A percentile compares a stretch with the other conserved stretches of the same genome.
Conservation (phyloP, 208 protist species). For the Leishmania turanica region DNA sequence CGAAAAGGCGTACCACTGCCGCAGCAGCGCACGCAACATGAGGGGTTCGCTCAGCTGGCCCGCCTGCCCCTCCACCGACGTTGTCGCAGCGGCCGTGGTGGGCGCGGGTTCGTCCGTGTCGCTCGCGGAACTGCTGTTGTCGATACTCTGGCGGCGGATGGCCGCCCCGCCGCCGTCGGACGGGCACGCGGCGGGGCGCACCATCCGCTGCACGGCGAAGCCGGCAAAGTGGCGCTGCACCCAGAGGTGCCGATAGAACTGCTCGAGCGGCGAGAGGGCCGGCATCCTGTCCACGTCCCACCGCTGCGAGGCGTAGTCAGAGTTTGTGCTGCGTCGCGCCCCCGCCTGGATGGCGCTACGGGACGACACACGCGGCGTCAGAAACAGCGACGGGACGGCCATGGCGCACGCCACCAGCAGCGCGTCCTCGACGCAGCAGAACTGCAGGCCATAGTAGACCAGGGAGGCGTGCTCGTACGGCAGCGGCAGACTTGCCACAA, state of each 20-base stretch:
- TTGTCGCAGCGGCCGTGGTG: background rate
- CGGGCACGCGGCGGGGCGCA: background rate
- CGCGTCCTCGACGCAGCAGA: conserved; percentile 76
- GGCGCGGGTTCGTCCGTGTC: background rate
- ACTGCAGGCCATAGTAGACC: conserved; percentile 67
- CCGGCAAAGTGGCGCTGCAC: conserved; percentile 44
- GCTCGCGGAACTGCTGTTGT: background rate
- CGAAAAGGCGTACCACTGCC: conserved; percentile 63
- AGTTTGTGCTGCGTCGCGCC: conserved; percentile 1
- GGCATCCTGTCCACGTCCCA: conserved; percentile 8
- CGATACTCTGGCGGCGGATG: background rate
- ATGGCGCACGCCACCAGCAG: conserved; percentile 76
- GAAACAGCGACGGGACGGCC: conserved; percentile 64
- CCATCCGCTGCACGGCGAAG: conserved; percentile 1
- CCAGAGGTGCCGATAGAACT: conserved; percentile 29
- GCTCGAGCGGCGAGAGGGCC: conserved; percentile 46
- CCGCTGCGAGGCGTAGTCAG: conserved; percentile 11
- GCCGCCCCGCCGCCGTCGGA: background rate
- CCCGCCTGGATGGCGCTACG: conserved; percentile 13
- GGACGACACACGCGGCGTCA: conserved; percentile 32
- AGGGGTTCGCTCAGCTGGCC: conserved; percentile 77
- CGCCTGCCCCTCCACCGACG: conserved; percentile 15
- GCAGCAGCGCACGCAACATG: conserved; percentile 57
- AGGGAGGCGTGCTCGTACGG: conserved; percentile 59
- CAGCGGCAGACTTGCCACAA: conserved; percentile 66